Conservation (phyloP, 192 early-diverging fungal genomes). For the Coemansia sp. region DNA sequence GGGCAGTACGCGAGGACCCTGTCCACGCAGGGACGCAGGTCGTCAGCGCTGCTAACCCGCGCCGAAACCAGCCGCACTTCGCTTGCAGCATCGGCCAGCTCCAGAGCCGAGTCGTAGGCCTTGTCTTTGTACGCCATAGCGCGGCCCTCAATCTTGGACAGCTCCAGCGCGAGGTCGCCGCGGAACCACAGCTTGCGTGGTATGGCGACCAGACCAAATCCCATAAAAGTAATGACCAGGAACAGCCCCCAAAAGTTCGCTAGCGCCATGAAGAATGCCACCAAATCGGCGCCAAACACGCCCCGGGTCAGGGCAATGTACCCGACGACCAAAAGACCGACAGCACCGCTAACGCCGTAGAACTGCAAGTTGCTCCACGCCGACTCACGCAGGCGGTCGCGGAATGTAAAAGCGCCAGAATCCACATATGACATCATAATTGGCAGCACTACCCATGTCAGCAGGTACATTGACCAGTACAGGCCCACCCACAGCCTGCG, state of each 20-base stretch:
- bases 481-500: slow-evolving; percentile 75
- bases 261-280: slow-evolving; percentile 84
- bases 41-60: slow-evolving; percentile 43
- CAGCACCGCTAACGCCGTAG: slow-evolving; percentile 68
- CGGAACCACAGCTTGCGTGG: slow-evolving; percentile 83
- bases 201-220: slow-evolving; percentile 88
- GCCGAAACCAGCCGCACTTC: slow-evolving; percentile 35
- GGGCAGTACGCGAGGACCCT: slow-evolving; percentile 62
- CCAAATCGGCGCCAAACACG: slow-evolving; percentile 54
- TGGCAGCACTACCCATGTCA: slow-evolving; percentile 82
- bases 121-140: slow-evolving; percentile 77
- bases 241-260: slow-evolving; percentile 94
- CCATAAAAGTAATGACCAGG: slow-evolving; percentile 85
- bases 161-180: slow-evolving; percentile 60
- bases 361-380: slow-evolving; percentile 81
- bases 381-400: slow-evolving; percentile 67
- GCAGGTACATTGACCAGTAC: slow-evolving; percentile 88
- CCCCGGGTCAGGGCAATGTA: slow-evolving; percentile 68
- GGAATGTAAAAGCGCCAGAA: slow-evolving; percentile 78
- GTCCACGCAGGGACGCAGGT: slow-evolving; percentile 64
- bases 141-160: slow-evolving; percentile 65
- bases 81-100: slow-evolving; percentile 64
- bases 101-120: slow-evolving; percentile 78
- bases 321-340: slow-evolving; percentile 71
- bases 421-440: slow-evolving; percentile 83